These are phyloP conservation scores for Hypoxylon subgilvum DNA, from an alignment of 495 filamentous ascomycete species.

Conservation along the genomic window DNA sequence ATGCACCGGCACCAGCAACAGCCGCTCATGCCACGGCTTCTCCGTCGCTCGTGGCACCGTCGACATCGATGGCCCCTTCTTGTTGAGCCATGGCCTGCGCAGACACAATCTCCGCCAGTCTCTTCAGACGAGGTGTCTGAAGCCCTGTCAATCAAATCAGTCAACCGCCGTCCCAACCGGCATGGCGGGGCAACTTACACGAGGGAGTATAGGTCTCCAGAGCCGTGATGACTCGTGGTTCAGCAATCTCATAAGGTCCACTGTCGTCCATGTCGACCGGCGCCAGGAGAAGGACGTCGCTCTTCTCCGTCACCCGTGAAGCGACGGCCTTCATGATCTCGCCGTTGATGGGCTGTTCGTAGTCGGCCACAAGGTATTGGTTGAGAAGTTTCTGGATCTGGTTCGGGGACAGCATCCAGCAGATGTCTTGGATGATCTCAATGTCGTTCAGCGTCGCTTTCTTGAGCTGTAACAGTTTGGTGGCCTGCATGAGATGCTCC, in stretches of 20 bases:
- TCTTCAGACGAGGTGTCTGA: slow-evolving; percentile 91
- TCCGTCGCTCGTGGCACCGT: slow-evolving; percentile 49
- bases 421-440: slow-evolving; percentile 99
- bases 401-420: slow-evolving; percentile 99
- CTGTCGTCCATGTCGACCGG: slow-evolving; percentile 99
- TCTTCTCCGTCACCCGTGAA: slow-evolving; percentile 96
- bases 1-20: no score
- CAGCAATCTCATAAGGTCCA: slow-evolving; percentile 97
- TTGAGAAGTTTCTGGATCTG: slow-evolving; percentile 99
- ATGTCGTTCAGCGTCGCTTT: slow-evolving; percentile 99
- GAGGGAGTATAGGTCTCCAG: slow-evolving; percentile 97
- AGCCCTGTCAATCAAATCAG: slow-evolving; percentile 66
- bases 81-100: slow-evolving; percentile 93
- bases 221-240: slow-evolving; percentile 92
- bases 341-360: slow-evolving; percentile 98
- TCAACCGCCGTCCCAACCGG: not conserved
- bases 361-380: slow-evolving; percentile 98
- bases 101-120: slow-evolving; percentile 95
- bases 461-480: slow-evolving; percentile 97
- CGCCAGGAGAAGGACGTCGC: slow-evolving; percentile 89
- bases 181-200: slow-evolving; percentile 62
- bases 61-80: slow-evolving; percentile 69
- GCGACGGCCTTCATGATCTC: slow-evolving; percentile 99
- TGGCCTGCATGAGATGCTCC: slow-evolving; percentile 99
- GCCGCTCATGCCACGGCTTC: no score